Conservation (phyloP, 257 asterid genomes). For the Salvia splendens region DNA sequence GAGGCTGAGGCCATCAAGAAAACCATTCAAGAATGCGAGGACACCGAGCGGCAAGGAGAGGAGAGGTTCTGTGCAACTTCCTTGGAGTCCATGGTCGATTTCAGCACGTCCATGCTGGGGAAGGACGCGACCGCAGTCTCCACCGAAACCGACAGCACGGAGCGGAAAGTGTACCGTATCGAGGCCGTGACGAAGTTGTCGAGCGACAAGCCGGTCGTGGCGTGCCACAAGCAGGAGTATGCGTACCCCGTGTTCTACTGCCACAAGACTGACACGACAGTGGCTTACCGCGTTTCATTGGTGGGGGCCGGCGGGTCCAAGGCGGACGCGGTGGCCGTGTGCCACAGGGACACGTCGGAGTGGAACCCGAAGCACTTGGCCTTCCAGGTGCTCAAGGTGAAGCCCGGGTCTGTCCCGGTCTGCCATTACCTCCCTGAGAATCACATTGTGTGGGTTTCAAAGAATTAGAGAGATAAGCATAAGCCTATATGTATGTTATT, state of each 20-base stretch:
- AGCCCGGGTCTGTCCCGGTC: slow-evolving; percentile 78
- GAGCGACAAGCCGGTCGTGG: slow-evolving; percentile 47
- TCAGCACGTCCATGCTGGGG: slow-evolving; percentile 62
- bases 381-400: slow-evolving; percentile 82
- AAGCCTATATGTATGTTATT: background rate
- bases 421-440: slow-evolving; percentile 94
- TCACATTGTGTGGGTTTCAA: slow-evolving; percentile 77
- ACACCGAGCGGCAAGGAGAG: slow-evolving; percentile 49
- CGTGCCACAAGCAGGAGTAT: slow-evolving; percentile 66
- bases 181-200: slow-evolving; percentile 42
- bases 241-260: slow-evolving; percentile 82
- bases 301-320: slow-evolving; percentile 59
- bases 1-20: slow-evolving; percentile 59
- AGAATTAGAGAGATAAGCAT: slow-evolving; percentile 17
- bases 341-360: slow-evolving; percentile 74
- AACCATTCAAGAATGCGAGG: slow-evolving; percentile 70
- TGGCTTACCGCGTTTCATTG: slow-evolving; percentile 53
- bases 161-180: slow-evolving; percentile 43
- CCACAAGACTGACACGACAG: slow-evolving; percentile 57
- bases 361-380: slow-evolving; percentile 97
- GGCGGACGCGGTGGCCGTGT: slow-evolving; percentile 72
- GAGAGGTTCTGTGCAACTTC: slow-evolving; percentile 80
- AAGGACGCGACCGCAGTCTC: slow-evolving; percentile 54
- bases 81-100: slow-evolving; percentile 82
- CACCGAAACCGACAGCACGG: slow-evolving; percentile 41